A percentile compares a stretch with the other conserved stretches of the same genome.
These are phyloP conservation scores for Petunia secreta DNA, from an alignment of 257 asterid genomes.

Conservation along the genomic window DNA sequence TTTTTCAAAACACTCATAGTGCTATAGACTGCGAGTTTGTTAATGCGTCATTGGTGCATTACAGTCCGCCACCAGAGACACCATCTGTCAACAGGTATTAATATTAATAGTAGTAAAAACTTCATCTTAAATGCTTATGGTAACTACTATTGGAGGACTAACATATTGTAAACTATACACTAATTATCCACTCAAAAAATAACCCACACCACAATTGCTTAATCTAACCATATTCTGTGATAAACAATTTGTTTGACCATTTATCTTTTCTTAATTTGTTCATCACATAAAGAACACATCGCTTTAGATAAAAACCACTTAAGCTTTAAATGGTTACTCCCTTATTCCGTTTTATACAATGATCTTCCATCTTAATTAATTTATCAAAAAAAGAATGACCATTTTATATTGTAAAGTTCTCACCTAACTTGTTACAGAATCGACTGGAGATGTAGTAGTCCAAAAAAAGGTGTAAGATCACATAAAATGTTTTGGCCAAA, in stretches of 20 bases:
- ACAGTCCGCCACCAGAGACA: neutral
- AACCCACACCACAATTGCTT: too few relatives aligned
- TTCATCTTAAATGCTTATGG: neutral
- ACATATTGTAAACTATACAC: conserved; percentile 1
- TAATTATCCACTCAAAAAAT: neutral
- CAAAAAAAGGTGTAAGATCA: too few relatives aligned
- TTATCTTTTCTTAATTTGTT: neutral
- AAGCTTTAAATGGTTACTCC: too few relatives aligned
- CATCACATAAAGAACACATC: neutral
- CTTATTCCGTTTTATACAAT: too few relatives aligned
- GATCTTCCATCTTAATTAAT: too few relatives aligned
- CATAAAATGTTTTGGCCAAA: too few relatives aligned
- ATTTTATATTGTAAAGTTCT: too few relatives aligned
- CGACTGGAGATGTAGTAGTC: too few relatives aligned
- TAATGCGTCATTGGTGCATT: neutral
- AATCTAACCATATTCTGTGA: neutral
- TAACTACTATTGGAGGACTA: neutral
- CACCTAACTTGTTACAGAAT: too few relatives aligned
- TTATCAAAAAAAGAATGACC: too few relatives aligned
- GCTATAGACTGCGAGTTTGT: neutral
- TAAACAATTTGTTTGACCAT: neutral
- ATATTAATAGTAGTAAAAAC: neutral
- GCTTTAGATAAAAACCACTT: too few relatives aligned
- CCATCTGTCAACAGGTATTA: neutral
- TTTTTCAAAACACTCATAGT: neutral